Conservation (phyloP, 2,329 filamentous ascomycete genomes). For the Cylindrodendrum hubeiense region DNA sequence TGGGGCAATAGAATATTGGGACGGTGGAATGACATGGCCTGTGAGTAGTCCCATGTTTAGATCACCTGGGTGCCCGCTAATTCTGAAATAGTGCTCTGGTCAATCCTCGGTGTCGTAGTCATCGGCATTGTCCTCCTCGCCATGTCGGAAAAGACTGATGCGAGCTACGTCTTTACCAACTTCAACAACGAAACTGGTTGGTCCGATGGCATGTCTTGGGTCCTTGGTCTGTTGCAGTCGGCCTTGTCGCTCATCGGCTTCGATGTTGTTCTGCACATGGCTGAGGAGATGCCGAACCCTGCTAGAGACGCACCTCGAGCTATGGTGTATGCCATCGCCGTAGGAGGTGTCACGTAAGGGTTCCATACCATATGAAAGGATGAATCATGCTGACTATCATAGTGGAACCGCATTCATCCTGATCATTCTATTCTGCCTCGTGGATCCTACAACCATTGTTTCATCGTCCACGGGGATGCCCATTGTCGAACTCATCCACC, state of each 20-base stretch:
- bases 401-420: slow-evolving; percentile 54
- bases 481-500: slow-evolving; percentile 59
- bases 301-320: slow-evolving; percentile 55
- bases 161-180: slow-evolving; percentile 57
- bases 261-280: slow-evolving; percentile 59
- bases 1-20: slow-evolving; percentile 57
- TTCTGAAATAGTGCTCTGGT: slow-evolving; percentile 52
- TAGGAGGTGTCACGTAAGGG: slow-evolving; percentile 57
- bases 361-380: too few species aligned
- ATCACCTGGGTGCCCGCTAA: fast-evolving
- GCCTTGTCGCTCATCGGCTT: slow-evolving; percentile 54
- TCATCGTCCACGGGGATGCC: slow-evolving; percentile 57
- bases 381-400: background rate
- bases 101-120: slow-evolving; percentile 55
- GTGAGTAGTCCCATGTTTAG: slow-evolving; percentile 36
- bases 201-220: slow-evolving; percentile 61
- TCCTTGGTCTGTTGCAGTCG: slow-evolving; percentile 59
- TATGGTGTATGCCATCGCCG: slow-evolving; percentile 57
- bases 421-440: slow-evolving; percentile 57
- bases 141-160: slow-evolving; percentile 54
- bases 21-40: slow-evolving; percentile 56
- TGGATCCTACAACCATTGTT: slow-evolving; percentile 51
- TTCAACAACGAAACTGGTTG: slow-evolving; percentile 61
- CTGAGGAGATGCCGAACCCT: slow-evolving; percentile 60
- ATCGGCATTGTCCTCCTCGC: slow-evolving; percentile 58